These are phyloP conservation scores for Lichtheimia corymbifera DNA, from an alignment of 371 early-diverging fungal genomes.

Conservation along the genomic window DNA sequence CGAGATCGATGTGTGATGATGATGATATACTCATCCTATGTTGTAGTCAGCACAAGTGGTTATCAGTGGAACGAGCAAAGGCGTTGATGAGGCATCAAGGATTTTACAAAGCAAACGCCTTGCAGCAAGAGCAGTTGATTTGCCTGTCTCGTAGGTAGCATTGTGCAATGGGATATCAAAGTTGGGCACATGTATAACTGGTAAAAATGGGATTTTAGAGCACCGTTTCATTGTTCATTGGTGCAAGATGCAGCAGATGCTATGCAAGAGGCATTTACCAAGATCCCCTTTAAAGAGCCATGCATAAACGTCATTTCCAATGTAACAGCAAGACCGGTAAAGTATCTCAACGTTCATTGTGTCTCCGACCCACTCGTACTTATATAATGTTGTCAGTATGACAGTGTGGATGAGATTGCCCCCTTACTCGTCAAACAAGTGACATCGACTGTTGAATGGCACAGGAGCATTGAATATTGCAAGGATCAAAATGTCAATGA, in stretches of 20 bases:
- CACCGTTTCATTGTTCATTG: constrained; percentile 92
- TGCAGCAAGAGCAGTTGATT: constrained; percentile 83
- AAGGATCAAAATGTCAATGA: constrained; percentile 76
- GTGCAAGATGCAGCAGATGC: constrained; percentile 84
- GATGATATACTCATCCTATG: not conserved
- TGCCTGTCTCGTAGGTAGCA: constrained; percentile 85
- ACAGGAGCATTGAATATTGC: constrained; percentile 78
- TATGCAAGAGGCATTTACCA: constrained; percentile 72
- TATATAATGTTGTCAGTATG: constrained; percentile 23
- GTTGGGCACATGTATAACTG: not conserved
- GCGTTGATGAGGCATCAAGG: constrained; percentile 85
- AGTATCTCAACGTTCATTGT: constrained; percentile 16
- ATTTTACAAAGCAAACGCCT: constrained; percentile 75
- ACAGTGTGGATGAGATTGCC: constrained; percentile 62
- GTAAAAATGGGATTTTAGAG: constrained; percentile 38
- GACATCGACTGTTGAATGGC: constrained; percentile 89
- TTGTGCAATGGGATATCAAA: not conserved
- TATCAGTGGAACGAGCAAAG: constrained; percentile 85
- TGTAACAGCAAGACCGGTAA: constrained; percentile 86
- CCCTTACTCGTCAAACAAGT: constrained; percentile 77
- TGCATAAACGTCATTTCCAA: constrained; percentile 87
- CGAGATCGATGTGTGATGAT: not conserved
- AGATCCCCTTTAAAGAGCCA: constrained; percentile 57
- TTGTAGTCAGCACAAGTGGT: constrained; percentile 79
- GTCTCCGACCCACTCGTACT: not conserved